Percentiles rank a stretch among this genome's conserved stretches.
phyloP scores from a whole-genome alignment of 768 basidiomycete species.

The Amylocystis lapponica region DNA sequence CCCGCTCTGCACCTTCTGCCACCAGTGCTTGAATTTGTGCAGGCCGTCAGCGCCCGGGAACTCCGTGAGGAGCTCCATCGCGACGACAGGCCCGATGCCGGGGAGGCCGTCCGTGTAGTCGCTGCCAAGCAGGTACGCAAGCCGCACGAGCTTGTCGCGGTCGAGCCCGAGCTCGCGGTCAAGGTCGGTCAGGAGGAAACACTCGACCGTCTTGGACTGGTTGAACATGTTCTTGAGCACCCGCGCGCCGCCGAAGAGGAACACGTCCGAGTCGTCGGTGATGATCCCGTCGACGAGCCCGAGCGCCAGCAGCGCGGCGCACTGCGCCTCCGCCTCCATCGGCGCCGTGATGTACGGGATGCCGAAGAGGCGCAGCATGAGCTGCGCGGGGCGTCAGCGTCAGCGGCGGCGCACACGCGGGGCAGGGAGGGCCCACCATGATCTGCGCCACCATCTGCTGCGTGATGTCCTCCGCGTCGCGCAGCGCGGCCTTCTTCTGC shows the following conservation, averaged over 20 bases:
- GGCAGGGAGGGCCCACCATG: constrained; percentile 37
- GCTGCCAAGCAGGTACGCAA: constrained; percentile 93
- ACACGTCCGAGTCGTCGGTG: constrained; percentile 98
- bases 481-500: constrained; percentile 83
- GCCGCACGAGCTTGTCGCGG: constrained; percentile 76
- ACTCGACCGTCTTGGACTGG: constrained; percentile 97
- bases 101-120: constrained; percentile 93
- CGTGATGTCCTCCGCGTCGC: constrained; percentile 93
- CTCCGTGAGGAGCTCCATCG: constrained; percentile 92
- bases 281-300: constrained; percentile 95
- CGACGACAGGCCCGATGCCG: constrained; percentile 92
- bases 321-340: constrained; percentile 99
- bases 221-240: constrained; percentile 99
- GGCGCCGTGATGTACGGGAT: constrained; percentile 98
- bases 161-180: constrained; percentile 83
- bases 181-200: constrained; percentile 82
- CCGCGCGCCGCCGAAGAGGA: constrained; percentile 92
- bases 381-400: constrained; percentile 38
- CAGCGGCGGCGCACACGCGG: constrained; percentile 19
- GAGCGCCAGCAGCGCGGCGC: constrained; percentile 82
- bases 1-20: constrained; percentile 87
- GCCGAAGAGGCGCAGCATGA: constrained; percentile 88
- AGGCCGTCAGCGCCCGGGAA: constrained; percentile 85
- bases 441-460: constrained; percentile 91
- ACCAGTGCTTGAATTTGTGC: constrained; percentile 89